Percentiles rank a stretch among this genome's conserved stretches.
Evolutionary conservation across 169 alveolate genomes (phyloP).

Genomic region (Eimeria acervulina): DNA sequence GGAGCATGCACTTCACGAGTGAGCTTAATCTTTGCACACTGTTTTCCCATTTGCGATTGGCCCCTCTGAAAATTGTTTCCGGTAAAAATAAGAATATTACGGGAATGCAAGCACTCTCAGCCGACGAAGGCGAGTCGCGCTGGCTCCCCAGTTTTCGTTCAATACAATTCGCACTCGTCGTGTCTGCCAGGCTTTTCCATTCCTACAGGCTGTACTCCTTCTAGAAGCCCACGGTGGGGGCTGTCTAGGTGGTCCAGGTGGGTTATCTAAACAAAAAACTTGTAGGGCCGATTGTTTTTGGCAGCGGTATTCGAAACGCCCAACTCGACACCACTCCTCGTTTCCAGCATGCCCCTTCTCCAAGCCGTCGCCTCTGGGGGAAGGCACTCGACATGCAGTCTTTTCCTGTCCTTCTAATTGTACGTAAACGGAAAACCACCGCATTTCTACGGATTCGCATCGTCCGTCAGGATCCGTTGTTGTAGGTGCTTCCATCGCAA

Average conservation of each 20-base stretch:
- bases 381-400: background rate
- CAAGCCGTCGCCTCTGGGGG: background rate
- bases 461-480: background rate
- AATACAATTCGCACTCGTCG: slow-evolving; percentile 12
- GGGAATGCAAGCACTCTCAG: background rate
- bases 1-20: background rate
- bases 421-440: slow-evolving; percentile 47
- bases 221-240: background rate
- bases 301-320: slow-evolving; percentile 59
- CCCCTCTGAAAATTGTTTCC: background rate
- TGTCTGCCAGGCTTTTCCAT: background rate
- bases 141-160: slow-evolving; percentile 50
- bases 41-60: background rate
- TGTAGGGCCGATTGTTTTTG: background rate
- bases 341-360: background rate
- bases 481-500: slow-evolving; percentile 40
- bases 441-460: slow-evolving; percentile 18
- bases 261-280: background rate
- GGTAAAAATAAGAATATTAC: background rate
- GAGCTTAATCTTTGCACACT: background rate
- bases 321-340: background rate
- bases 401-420: background rate
- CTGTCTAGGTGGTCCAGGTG: background rate
- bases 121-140: slow-evolving; percentile 50
- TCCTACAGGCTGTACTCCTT: background rate